phyloP scores from a whole-genome alignment of 306 rosid species.

The Quercus rubra region DNA sequence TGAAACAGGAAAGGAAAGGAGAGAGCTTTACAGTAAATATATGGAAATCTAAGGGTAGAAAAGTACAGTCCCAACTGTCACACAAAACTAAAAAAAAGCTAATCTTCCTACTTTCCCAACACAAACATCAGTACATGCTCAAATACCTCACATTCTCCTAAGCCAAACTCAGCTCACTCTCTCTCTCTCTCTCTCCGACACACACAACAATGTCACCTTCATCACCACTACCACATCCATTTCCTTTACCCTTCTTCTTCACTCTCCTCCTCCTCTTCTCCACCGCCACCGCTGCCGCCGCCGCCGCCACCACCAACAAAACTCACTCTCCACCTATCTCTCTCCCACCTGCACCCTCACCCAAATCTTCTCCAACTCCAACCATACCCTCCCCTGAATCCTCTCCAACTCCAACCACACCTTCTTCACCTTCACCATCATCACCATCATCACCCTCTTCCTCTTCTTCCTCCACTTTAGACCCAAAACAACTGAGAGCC shows the following conservation, averaged over 20 bases:
- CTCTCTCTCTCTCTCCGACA: neutral
- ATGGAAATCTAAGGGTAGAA: constrained; percentile 5
- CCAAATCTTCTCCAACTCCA: too few species aligned
- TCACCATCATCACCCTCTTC: constrained; percentile 11
- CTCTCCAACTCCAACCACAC: constrained; percentile 21
- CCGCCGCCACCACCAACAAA: constrained; percentile 5
- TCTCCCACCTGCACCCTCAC: constrained; percentile 16
- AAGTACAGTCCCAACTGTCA: neutral
- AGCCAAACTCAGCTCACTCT: neutral
- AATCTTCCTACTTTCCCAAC: neutral
- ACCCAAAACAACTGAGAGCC: constrained; percentile 83
- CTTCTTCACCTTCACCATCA: constrained; percentile 11
- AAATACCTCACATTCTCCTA: neutral
- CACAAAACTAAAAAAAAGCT: neutral
- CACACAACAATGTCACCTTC: constrained; percentile 19
- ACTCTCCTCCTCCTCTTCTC: constrained; percentile 19
- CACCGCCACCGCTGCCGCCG: neutral
- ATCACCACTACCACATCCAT: neutral
- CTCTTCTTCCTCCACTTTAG: constrained; percentile 44
- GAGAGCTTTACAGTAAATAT: constrained; percentile 9
- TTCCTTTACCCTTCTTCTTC: neutral
- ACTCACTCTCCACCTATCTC: neutral
- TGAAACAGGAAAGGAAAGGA: neutral
- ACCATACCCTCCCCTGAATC: constrained; percentile 10
- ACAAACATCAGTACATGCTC: neutral